These are phyloP conservation scores for Phaeotremella skinneri DNA, from an alignment of 768 basidiomycete species.

Conservation along the genomic window DNA sequence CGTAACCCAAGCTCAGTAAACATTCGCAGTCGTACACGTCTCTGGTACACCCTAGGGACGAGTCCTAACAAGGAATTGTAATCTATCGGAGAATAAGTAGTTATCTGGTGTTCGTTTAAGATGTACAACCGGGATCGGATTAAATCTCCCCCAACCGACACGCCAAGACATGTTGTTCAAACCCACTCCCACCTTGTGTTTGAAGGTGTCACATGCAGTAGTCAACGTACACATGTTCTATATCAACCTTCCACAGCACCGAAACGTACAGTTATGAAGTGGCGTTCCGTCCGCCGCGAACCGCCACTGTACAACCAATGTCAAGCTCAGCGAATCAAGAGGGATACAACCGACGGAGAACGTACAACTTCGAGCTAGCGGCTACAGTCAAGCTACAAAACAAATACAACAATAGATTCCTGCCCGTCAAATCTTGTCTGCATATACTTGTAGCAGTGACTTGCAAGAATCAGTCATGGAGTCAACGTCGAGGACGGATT, in stretches of 20 bases:
- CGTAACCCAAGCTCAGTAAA: too few species aligned
- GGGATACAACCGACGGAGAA: neutral
- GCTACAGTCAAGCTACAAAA: neutral
- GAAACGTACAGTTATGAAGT: neutral
- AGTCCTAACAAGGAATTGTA: too few species aligned
- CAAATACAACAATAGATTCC: neutral
- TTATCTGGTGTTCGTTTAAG: neutral
- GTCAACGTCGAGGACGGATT: neutral
- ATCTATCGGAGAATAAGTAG: too few species aligned
- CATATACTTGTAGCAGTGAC: neutral
- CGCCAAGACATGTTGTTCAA: neutral
- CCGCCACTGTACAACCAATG: too few species aligned
- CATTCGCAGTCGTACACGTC: too few species aligned
- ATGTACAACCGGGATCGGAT: neutral
- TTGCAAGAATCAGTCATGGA: neutral
- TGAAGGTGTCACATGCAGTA: neutral
- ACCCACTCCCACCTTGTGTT: neutral
- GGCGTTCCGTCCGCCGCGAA: too few species aligned
- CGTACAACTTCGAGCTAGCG: neutral
- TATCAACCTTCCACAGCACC: neutral
- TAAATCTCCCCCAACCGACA: neutral
- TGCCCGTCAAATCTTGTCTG: neutral
- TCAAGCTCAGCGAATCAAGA: neutral
- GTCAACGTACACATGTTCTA: neutral
- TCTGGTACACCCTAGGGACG: too few species aligned